A percentile compares a stretch with the other conserved stretches of the same genome.
phyloP scores from a whole-genome alignment of 441 rosid species.

The Brassica hybrid region DNA sequence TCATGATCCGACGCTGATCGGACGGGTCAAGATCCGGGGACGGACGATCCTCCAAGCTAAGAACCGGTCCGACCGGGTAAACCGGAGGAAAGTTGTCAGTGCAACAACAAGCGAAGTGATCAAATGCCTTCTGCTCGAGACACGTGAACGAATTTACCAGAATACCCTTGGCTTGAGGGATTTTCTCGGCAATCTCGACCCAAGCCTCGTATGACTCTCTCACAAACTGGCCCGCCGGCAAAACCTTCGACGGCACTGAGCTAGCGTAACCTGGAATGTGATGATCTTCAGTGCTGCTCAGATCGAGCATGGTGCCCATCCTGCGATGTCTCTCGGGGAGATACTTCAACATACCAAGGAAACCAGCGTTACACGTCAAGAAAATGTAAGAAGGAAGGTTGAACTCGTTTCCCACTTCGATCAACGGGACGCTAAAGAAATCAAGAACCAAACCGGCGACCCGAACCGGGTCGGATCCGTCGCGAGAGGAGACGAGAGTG shows the following conservation, averaged over 20 bases:
- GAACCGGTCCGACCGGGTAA: slow-evolving; percentile 50
- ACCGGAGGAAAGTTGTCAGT: slow-evolving; percentile 36
- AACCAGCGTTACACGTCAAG: slow-evolving; percentile 18
- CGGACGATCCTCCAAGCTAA: slow-evolving; percentile 39
- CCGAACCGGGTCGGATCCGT: slow-evolving; percentile 13
- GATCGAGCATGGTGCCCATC: slow-evolving; percentile 9
- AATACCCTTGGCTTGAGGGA: slow-evolving; percentile 52
- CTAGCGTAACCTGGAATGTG: slow-evolving; percentile 19
- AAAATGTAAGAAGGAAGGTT: slow-evolving; percentile 42
- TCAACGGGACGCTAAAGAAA: slow-evolving; percentile 35
- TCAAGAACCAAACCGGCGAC: slow-evolving; percentile 34
- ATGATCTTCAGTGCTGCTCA: slow-evolving; percentile 22
- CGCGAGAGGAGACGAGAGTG: slow-evolving; percentile 6
- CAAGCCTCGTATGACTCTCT: slow-evolving; percentile 39
- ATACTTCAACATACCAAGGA: slow-evolving; percentile 39
- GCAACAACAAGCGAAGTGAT: slow-evolving; percentile 23
- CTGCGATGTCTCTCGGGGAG: slow-evolving; percentile 32
- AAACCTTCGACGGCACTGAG: slow-evolving; percentile 29
- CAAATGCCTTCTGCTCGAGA: slow-evolving; percentile 49
- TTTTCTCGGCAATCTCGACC: slow-evolving; percentile 36
- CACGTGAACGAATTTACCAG: slow-evolving; percentile 54
- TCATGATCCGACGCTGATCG: slow-evolving; percentile 21
- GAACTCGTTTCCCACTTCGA: slow-evolving; percentile 30
- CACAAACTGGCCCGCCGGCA: slow-evolving; percentile 40
- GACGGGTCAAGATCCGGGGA: background rate